Base-by-base conservation (phyloP, 2,329 filamentous ascomycete genomes). In the Pyrenophora tritici-repentis region DNA sequence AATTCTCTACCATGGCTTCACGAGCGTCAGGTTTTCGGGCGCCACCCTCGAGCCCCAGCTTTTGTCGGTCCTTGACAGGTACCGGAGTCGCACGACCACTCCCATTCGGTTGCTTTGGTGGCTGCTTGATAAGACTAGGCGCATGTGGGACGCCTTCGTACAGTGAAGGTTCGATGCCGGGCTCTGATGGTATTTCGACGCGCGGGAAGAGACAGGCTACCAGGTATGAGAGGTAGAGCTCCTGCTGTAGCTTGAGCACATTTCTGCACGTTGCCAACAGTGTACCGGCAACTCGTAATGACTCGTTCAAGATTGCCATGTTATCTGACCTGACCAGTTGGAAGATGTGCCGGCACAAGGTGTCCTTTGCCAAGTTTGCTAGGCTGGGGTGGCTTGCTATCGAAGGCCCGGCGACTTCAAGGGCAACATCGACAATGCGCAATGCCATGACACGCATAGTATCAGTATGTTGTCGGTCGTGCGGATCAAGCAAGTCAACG, bases 1-100 rank as follows among this genome's bases (percentile, higher is more conserved):
- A 88, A 63, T 90, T 96, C 76, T 99, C 94, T 4, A 99, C 91
- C 94, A 99, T 99, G 26, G 94, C 92, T 78, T 99, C 94, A 61
- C 94, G 84, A 24, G 94, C 92, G 74, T 99, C 95, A 3, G 94
- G 94, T 71, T 95, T 96, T 56, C 94, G 84, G 31, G 90, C 85
- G 7, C 93, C 92, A 1, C 94, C 93, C 74, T 97, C 94, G 68
- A 99, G 79, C 0, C 94, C 94, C 31, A 97, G 82, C 71, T 91
- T 94, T 72, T 96, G 91, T 45, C 94, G 85, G 67, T 99, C 94
- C 68, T 92, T 92, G 46, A 97, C 87, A 6, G 90, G 88, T 2
- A 97, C 90, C 24, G 94, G 94, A 1, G 94, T 97, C 31, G 90
- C 86, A 46, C 92, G 84, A 6, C 94, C 93, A 67, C 91, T 97